These are phyloP conservation scores for Saccharomyces hybrid DNA, from an alignment of 1,139 yeast genomes.

Conservation along the genomic window DNA sequence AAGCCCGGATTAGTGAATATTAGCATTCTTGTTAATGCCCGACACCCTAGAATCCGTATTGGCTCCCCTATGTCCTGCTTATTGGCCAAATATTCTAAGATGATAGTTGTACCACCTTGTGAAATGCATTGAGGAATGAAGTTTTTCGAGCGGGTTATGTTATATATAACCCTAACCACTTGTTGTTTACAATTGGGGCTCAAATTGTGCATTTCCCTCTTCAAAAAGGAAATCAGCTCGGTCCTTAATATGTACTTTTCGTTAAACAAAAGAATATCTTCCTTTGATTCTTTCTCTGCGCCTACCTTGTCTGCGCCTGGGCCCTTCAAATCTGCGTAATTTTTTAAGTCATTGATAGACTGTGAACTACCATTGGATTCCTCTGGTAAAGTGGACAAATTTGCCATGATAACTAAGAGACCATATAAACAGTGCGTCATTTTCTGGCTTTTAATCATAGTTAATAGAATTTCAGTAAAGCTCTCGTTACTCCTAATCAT, in stretches of 20 bases:
- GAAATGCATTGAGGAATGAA: constrained; percentile 19
- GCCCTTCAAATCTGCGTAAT: constrained; percentile 19
- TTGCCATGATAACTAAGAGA: constrained; percentile 23
- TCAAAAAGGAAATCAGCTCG: constrained; percentile 19
- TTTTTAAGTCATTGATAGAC: constrained; percentile 19
- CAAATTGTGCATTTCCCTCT: constrained; percentile 10
- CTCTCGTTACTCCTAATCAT: constrained; percentile 16
- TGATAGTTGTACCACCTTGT: constrained; percentile 25
- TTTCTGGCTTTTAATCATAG: constrained; percentile 9
- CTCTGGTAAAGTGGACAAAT: constrained; percentile 20
- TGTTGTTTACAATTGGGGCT: constrained; percentile 24
- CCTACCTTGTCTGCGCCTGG: constrained; percentile 9
- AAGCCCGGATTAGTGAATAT: constrained; percentile 25
- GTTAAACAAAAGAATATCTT: constrained; percentile 20
- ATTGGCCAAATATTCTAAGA: constrained; percentile 22
- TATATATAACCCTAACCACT: constrained; percentile 24
- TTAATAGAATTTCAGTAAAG: constrained; percentile 15
- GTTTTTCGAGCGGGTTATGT: constrained; percentile 18
- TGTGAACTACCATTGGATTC: constrained; percentile 11
- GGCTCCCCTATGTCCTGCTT: constrained; percentile 10
- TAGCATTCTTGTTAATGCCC: constrained; percentile 24
- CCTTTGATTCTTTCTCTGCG: constrained; percentile 15
- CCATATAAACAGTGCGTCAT: constrained; percentile 18
- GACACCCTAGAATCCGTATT: constrained; percentile 20
- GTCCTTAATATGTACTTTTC: constrained; percentile 17